Conservation (phyloP, 2,329 filamentous ascomycete genomes). For the Diaporthe sp. region DNA sequence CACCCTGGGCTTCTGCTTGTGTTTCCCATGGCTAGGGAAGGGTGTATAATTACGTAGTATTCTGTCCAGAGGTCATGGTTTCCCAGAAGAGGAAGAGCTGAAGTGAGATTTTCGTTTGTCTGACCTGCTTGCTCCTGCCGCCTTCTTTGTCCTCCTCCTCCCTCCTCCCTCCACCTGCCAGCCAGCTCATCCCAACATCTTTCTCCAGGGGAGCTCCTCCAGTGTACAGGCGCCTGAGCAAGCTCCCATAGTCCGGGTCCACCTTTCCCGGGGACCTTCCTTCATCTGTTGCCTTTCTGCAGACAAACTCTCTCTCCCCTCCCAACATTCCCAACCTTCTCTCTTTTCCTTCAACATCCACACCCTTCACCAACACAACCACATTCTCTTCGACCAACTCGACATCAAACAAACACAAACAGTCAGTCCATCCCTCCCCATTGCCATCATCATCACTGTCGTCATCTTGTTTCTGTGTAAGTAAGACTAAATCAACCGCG, state of each 20-base stretch:
- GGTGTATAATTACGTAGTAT: neutral
- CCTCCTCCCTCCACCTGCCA: neutral
- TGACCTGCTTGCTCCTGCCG: neutral
- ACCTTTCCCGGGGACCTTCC: neutral
- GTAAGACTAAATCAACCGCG: neutral
- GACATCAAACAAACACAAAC: neutral
- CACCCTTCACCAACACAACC: neutral
- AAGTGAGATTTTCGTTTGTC: neutral
- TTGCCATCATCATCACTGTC: neutral
- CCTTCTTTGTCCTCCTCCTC: neutral
- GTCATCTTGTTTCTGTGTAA: neutral
- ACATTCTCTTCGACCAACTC: neutral
- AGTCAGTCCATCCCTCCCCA: neutral
- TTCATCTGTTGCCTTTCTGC: neutral
- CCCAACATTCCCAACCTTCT: slow-evolving; percentile 3
- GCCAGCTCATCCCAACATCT: neutral
- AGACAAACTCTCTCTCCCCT: neutral
- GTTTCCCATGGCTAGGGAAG: neutral
- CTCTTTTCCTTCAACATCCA: neutral
- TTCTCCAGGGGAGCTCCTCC: neutral
- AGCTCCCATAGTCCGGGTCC: slow-evolving; percentile 1
- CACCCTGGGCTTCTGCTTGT: neutral
- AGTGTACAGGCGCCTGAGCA: neutral
- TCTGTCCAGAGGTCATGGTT: rapidly evolving
- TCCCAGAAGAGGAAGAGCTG: neutral